Evolutionary conservation across 2,329 filamentous ascomycete species (phyloP), one percentile per base, ranked within the genome.

Genomic region (Tothia fuscella): DNA sequence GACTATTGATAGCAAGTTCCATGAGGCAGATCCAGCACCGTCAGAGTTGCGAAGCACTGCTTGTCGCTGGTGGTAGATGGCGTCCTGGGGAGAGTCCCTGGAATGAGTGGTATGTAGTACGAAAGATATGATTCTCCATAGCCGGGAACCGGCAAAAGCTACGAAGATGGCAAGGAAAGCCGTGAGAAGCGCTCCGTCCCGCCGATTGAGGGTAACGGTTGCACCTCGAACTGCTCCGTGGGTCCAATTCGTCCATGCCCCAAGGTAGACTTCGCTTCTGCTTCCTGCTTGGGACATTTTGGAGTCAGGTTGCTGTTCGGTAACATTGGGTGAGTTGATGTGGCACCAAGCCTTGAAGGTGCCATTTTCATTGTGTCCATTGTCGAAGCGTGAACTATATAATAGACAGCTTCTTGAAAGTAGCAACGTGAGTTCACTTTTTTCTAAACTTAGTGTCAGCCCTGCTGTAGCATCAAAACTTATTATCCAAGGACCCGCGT

Each of bases 131-230:
- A 54, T 38, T 1, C 44, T 39, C 53, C 54, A 57, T 17, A 50
- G 25, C 2, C 48, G 32, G 0, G 46, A 42, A 0, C 52, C 50
- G 2, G 52, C 44, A 12, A 55, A 24, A 1, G 47, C 48, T 12
- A 58, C 47, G 41, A 61, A 61, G 12, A 57, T 50, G 10, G 60
- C 56, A 1, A 59, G 25, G 40, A 60, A 60, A 4, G 57, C 55
- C 19, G 58, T 54, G 13, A 62, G 44, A 2, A 62, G 38, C n/a
- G 49, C 54, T 4, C 54, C 60, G 35, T 58, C 48, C 2, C 45
- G 42, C 4, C 47, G 47, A 1, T 42, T 50, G 0, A 61, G 46
- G 1, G 60, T 63, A 12, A 61, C 42, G 0, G 59, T 63, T 3
- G 51, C 30, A 2, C 60, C 59, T 2, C 49, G 29, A 4, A 60